These are phyloP conservation scores for Coemansia guatemalensis DNA, from an alignment of 192 early-diverging fungal genomes.

Conservation along the genomic window DNA sequence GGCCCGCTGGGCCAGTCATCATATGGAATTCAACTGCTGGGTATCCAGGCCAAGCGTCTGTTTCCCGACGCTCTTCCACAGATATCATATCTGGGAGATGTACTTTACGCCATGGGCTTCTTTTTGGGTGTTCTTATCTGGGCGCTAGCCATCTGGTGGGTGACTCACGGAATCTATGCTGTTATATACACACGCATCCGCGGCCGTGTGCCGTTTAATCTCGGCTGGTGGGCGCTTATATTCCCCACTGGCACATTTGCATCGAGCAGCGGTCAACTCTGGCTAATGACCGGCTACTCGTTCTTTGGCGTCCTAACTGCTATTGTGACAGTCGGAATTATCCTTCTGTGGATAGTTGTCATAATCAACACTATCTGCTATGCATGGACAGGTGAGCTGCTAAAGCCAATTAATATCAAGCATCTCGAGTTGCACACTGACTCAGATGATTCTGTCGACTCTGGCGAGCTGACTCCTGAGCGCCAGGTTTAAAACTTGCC, in stretches of 20 bases:
- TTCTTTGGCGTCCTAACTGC: slow-evolving; percentile 47
- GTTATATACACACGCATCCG: slow-evolving; percentile 29
- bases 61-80: slow-evolving; percentile 30
- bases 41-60: slow-evolving; percentile 31
- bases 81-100: slow-evolving; percentile 27
- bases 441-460: background rate
- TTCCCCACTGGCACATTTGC: slow-evolving; percentile 56
- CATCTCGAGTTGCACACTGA: slow-evolving; percentile 21
- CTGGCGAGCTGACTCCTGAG: background rate
- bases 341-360: slow-evolving; percentile 37
- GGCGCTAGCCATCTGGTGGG: slow-evolving; percentile 54
- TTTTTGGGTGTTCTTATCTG: slow-evolving; percentile 47
- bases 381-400: slow-evolving; percentile 48
- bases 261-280: slow-evolving; percentile 25
- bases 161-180: slow-evolving; percentile 42
- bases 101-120: slow-evolving; percentile 34
- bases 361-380: slow-evolving; percentile 29
- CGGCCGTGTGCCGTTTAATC: slow-evolving; percentile 50
- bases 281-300: slow-evolving; percentile 15
- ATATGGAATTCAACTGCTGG: slow-evolving; percentile 54
- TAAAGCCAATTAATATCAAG: slow-evolving; percentile 30
- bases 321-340: slow-evolving; percentile 32
- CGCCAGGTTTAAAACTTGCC: background rate
- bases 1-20: slow-evolving; percentile 57
- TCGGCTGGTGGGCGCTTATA: slow-evolving; percentile 61